A percentile compares a stretch with the other conserved stretches of the same genome.
Conservation (phyloP, 331 rosid genomes). For the Quercus tomentella region DNA sequence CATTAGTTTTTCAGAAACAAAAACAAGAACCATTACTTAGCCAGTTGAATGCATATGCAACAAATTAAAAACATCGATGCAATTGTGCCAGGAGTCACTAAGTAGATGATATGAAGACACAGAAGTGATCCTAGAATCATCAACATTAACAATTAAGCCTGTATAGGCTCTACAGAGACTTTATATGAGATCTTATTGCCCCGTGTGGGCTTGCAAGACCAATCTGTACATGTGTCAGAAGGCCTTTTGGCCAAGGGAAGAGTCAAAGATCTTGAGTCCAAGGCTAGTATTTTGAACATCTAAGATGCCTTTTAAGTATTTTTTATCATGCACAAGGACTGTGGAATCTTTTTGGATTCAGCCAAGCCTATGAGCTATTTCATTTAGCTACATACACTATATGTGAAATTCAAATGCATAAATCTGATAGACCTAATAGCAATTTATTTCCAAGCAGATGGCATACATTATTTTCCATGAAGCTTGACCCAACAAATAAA, state of each 20-base stretch:
- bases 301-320: neutral
- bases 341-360: neutral
- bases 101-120: neutral
- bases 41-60: slow-evolving; percentile 5
- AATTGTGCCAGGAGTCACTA: neutral
- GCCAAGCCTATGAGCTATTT: neutral
- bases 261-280: too few species aligned
- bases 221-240: neutral
- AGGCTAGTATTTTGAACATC: neutral
- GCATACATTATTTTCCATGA: neutral
- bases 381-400: neutral
- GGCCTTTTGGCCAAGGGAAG: neutral
- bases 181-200: neutral
- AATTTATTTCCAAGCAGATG: neutral
- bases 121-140: neutral
- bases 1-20: neutral
- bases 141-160: neutral
- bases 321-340: neutral
- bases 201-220: neutral
- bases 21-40: neutral
- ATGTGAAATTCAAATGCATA: neutral
- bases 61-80: neutral
- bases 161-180: neutral
- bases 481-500: neutral
- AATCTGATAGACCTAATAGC: neutral